A percentile compares a stretch with the other conserved stretches of the same genome.
phyloP scores from a whole-genome alignment of 169 alveolate genomes.

The Plasmodium ovale region DNA sequence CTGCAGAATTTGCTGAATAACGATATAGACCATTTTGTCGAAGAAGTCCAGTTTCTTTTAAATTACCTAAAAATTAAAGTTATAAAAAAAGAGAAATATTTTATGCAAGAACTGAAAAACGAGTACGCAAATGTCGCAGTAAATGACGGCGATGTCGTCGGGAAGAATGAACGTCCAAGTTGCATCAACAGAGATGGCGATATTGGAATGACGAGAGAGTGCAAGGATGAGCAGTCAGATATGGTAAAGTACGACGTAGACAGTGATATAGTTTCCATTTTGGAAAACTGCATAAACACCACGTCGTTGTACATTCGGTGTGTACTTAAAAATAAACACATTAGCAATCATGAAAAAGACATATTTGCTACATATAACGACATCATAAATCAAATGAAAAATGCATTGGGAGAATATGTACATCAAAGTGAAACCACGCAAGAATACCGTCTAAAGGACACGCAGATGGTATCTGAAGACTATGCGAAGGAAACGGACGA shows the following conservation, averaged over 20 bases:
- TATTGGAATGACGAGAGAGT: background rate
- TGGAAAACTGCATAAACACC: constrained; percentile 63
- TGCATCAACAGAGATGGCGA: background rate
- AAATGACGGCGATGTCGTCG: background rate
- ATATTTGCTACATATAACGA: constrained; percentile 37
- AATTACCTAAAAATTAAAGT: constrained; percentile 46
- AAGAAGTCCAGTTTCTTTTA: constrained; percentile 51
- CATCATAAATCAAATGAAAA: constrained; percentile 51
- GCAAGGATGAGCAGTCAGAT: background rate
- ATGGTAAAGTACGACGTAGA: constrained; percentile 4
- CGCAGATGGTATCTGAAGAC: background rate
- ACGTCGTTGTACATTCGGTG: constrained; percentile 53
- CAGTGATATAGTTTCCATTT: constrained; percentile 40
- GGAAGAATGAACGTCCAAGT: background rate
- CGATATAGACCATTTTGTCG: constrained; percentile 45
- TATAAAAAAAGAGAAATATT: constrained; percentile 59
- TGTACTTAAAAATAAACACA: constrained; percentile 27
- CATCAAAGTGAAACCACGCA: background rate
- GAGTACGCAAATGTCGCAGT: constrained; percentile 8
- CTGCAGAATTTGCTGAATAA: constrained; percentile 38
- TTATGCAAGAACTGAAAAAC: constrained; percentile 22
- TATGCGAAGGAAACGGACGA: background rate
- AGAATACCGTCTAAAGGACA: background rate
- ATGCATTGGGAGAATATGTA: constrained; percentile 28
- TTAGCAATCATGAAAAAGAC: constrained; percentile 41